These are phyloP conservation scores for Rhodotorula sp. DNA, from an alignment of 1,284 basidiomycete species.

Conservation along the genomic window DNA sequence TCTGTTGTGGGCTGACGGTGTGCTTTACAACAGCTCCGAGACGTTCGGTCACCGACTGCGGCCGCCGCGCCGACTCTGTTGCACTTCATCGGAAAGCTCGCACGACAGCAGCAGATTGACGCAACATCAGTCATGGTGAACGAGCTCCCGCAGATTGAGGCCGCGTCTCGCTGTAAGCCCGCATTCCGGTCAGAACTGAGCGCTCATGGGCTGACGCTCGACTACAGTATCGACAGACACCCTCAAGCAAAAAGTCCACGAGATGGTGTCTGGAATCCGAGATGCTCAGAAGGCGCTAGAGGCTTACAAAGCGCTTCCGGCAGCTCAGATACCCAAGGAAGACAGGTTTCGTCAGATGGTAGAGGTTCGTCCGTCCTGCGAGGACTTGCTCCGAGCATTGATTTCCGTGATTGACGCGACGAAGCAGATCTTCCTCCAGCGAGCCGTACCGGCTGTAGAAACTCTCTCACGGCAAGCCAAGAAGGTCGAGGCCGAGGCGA, in stretches of 20 bases:
- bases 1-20: not conserved
- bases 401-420: too few relatives aligned
- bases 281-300: slow-evolving; percentile 62
- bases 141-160: slow-evolving; percentile 75
- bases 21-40: slow-evolving; percentile 63
- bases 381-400: not conserved
- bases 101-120: slow-evolving; percentile 62
- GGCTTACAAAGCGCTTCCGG: slow-evolving; percentile 48
- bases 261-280: slow-evolving; percentile 60
- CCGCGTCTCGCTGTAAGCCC: slow-evolving; percentile 68
- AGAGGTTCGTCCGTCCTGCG: slow-evolving; percentile 41
- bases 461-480: slow-evolving; percentile 64
- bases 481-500: slow-evolving; percentile 61
- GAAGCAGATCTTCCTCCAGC: slow-evolving; percentile 59
- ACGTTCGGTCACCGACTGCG: slow-evolving; percentile 67
- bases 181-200: not conserved
- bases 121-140: slow-evolving; percentile 71
- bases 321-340: slow-evolving; percentile 40
- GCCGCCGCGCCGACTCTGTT: slow-evolving; percentile 75
- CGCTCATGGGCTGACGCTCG: not conserved
- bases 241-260: slow-evolving; percentile 60
- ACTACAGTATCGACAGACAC: slow-evolving; percentile 66
- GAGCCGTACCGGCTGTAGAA: slow-evolving; percentile 58
- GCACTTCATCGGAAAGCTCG: slow-evolving; percentile 74
- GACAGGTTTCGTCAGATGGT: slow-evolving; percentile 68